A percentile compares a stretch with the other conserved stretches of the same genome.
Conservation (phyloP, 2,329 filamentous ascomycete species). For the Blastomyces parvus region DNA sequence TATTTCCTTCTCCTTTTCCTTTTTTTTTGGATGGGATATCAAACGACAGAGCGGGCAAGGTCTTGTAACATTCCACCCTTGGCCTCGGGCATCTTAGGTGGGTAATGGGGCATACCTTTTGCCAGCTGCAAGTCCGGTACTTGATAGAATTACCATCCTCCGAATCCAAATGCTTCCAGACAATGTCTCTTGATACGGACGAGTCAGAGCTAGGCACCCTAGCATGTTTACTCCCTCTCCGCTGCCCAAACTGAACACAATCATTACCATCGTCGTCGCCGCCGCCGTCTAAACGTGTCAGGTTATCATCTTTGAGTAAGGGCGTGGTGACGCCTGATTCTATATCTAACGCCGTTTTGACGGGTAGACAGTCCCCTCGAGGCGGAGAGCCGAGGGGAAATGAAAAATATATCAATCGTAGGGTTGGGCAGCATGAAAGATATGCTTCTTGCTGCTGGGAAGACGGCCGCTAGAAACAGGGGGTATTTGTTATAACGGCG, state of each 20-base stretch:
- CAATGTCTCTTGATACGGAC: conserved; percentile 34
- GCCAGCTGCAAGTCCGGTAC: conserved; percentile 89
- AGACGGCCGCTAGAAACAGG: not conserved
- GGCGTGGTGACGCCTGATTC: conserved; percentile 12
- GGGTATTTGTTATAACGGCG: not conserved
- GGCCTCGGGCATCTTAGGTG: not conserved
- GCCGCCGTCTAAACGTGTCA: conserved; percentile 17
- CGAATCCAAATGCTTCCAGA: conserved; percentile 61
- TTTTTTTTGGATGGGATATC: not conserved
- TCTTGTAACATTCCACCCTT: not conserved
- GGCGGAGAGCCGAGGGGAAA: conserved; percentile 20
- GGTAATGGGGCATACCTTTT: conserved; percentile 51
- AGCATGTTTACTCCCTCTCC: conserved; percentile 15
- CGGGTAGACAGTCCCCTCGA: conserved; percentile 29
- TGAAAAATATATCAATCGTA: conserved; percentile 8
- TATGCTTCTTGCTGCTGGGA: not conserved
- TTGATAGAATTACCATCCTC: conserved; percentile 74
- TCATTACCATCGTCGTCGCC: conserved; percentile 14
- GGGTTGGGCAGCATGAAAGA: conserved; percentile 10
- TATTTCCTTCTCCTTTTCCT: not conserved
- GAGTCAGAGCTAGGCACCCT: conserved; percentile 21
- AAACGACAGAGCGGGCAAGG: not conserved
- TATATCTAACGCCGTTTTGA: conserved; percentile 32
- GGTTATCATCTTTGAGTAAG: conserved; percentile 6
- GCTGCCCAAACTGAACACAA: conserved; percentile 14